Conservation (phyloP, 2,329 filamentous ascomycete species). For the Epichloe elymi region DNA sequence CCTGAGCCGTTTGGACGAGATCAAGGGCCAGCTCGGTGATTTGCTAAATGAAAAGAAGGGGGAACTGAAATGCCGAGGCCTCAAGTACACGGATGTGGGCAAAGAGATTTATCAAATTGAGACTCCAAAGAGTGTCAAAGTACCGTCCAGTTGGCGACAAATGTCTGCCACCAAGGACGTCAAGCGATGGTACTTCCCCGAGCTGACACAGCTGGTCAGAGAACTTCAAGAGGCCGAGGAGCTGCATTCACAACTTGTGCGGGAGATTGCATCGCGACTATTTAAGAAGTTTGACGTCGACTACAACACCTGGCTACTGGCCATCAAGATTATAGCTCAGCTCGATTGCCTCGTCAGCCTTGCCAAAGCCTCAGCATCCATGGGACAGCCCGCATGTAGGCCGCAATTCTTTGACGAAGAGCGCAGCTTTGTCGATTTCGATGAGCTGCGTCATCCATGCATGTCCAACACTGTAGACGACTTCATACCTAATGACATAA, state of each 20-base stretch:
- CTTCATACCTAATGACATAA: slow-evolving; percentile 93
- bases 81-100: slow-evolving; percentile 73
- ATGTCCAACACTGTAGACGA: slow-evolving; percentile 81
- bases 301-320: slow-evolving; percentile 72
- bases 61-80: slow-evolving; percentile 58
- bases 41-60: slow-evolving; percentile 60
- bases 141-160: slow-evolving; percentile 83
- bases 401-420: slow-evolving; percentile 78
- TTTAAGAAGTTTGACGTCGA: slow-evolving; percentile 80
- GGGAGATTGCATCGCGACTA: slow-evolving; percentile 72
- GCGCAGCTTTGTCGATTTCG: slow-evolving; percentile 78
- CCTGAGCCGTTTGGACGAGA: slow-evolving; percentile 58
- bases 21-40: slow-evolving; percentile 58
- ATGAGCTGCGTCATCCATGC: slow-evolving; percentile 87
- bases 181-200: slow-evolving; percentile 86
- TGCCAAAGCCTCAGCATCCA: slow-evolving; percentile 69
- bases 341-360: slow-evolving; percentile 91
- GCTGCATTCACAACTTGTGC: slow-evolving; percentile 79
- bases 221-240: slow-evolving; percentile 89
- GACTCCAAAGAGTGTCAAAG: slow-evolving; percentile 69
- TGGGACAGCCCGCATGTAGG: slow-evolving; percentile 80
- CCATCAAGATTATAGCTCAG: slow-evolving; percentile 82
- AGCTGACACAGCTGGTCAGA: slow-evolving; percentile 70
- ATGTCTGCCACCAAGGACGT: slow-evolving; percentile 89
- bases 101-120: slow-evolving; percentile 98